A percentile compares a stretch with the other conserved stretches of the same genome.
Conservation (phyloP, 164 flowering plant genomes). For the Sedum album region DNA sequence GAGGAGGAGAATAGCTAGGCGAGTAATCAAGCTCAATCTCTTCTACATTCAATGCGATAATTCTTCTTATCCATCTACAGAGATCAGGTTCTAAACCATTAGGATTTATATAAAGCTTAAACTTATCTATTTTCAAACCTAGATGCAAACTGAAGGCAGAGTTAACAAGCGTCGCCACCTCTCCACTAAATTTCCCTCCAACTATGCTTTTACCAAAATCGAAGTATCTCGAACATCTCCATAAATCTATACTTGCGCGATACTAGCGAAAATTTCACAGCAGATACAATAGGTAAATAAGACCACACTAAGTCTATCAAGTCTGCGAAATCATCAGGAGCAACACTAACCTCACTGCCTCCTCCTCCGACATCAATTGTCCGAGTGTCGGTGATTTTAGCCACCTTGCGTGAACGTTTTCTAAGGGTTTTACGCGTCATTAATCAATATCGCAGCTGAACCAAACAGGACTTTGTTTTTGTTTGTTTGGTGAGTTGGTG, state of each 20-base stretch:
- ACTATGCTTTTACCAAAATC: background rate
- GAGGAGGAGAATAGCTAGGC: background rate
- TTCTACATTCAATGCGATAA: background rate
- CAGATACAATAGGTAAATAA: background rate
- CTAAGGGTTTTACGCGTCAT: no score
- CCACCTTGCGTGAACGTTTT: no score
- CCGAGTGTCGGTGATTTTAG: no score
- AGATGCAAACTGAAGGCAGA: background rate
- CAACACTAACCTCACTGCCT: no score
- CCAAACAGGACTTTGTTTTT: no score
- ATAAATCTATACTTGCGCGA: background rate
- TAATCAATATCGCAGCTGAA: no score
- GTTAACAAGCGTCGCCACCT: background rate
- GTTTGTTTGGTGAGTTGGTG: no score
- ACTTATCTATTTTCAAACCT: background rate
- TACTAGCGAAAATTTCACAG: background rate
- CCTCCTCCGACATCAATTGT: no score
- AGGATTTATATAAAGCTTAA: background rate
- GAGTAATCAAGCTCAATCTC: background rate
- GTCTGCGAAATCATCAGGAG: background rate
- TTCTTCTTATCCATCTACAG: background rate
- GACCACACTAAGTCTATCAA: background rate
- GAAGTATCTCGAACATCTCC: background rate
- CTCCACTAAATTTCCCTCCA: background rate
- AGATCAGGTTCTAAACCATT: background rate